Base-by-base conservation (phyloP, 257 asterid genomes). In the Solanum rostratum region DNA sequence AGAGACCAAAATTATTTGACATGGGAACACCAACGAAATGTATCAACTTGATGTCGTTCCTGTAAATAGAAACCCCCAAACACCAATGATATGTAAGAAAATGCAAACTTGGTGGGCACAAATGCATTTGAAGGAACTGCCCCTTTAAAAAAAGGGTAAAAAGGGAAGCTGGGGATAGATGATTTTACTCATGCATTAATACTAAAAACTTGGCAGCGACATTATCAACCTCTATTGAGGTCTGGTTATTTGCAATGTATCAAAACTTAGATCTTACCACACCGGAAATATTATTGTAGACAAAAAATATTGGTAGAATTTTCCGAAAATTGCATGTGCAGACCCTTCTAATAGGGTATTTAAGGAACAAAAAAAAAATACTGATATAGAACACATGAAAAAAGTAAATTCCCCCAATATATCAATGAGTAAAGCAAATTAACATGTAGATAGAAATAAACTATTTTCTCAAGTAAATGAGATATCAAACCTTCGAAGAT, bases 401-500 rank as follows among this genome's bases (percentile, higher is more conserved):
- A 66, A 52, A 9, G 14, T 22, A 33, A 19, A 68, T 33, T 37
- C 8, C 27, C 50, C 78, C 78, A 68, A 4, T 37, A 37, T 37
- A 69, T 37, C 50, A 33, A 1, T 69, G 52, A 37, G 78, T 69
- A 69, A 37, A 69, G 52, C 45, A 7, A 50, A 78, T 18, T 78
- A 50, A 16, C 63, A 78, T 78, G 45, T 37, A 27, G 82, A 16
- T 8, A 50, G 62, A 78, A 78, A 27, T 10, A 27, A 27, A 78
- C 63, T 16, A 11, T 49, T 78, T 49, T 50, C 46, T 16, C 46
- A 50, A 53, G 63, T 27, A 78, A 29, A 78, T 27, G 63, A 78
- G 82, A 50, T 29, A 57, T 81, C 90, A 76, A 84, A 96, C 99
- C 98, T 92, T 93, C 15, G 93, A 92, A 83, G 91, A 86, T 55